Evolutionary conservation across 371 early-diverging fungal species (phyloP).

Genomic region (Dichotomocladium elegans): DNA sequence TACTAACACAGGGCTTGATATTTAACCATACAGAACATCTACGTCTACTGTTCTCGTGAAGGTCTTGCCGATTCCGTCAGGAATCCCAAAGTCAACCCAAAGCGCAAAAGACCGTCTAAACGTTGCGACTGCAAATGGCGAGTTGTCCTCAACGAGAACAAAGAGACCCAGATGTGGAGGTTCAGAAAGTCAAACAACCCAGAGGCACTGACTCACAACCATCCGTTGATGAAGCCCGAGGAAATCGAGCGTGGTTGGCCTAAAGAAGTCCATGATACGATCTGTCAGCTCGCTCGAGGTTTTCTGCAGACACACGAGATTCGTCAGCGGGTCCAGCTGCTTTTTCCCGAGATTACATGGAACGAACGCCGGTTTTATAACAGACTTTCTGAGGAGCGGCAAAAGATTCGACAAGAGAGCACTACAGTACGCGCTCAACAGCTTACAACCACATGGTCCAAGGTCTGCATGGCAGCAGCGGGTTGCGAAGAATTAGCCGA

Average conservation of each 20-base stretch:
- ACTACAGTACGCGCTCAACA: conserved; percentile 46
- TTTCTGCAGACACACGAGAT: conserved; percentile 55
- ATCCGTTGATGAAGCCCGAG: conserved; percentile 54
- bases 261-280: conserved; percentile 49
- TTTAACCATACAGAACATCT: conserved; percentile 48
- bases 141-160: conserved; percentile 53
- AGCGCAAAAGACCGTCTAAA: conserved; percentile 56
- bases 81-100: conserved; percentile 51
- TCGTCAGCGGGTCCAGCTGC: conserved; percentile 46
- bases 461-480: conserved; percentile 35
- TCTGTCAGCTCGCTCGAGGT: conserved; percentile 51
- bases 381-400: conserved; percentile 57
- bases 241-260: conserved; percentile 63
- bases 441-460: conserved; percentile 31
- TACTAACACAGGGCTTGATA: background rate
- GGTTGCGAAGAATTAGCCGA: conserved; percentile 45
- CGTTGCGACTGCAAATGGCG: conserved; percentile 67
- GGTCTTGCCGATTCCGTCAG: conserved; percentile 60
- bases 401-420: conserved; percentile 53
- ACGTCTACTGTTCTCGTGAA: conserved; percentile 63
- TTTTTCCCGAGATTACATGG: conserved; percentile 55
- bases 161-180: conserved; percentile 42
- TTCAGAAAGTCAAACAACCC: conserved; percentile 62
- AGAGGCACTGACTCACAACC: conserved; percentile 56
- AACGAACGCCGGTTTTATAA: conserved; percentile 66